Conservation (phyloP, 2,329 filamentous ascomycete genomes). For the Ustulina deusta region DNA sequence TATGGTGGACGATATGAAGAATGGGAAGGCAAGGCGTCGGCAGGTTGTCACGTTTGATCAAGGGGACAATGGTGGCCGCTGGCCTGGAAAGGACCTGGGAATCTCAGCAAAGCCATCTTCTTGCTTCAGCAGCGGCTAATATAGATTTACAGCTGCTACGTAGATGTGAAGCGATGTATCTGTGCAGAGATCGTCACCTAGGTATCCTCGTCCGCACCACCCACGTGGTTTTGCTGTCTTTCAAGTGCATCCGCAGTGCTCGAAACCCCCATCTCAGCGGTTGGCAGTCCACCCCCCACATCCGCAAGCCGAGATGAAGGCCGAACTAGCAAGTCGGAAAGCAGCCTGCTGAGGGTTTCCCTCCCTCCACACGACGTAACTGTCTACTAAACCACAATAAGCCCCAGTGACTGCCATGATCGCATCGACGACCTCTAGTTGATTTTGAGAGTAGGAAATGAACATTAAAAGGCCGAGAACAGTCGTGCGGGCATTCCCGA, state of each 20-base stretch:
- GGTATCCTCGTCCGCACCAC: not conserved
- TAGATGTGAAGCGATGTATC: not conserved
- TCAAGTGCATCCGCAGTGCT: not conserved
- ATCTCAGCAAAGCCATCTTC: not conserved
- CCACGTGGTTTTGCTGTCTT: too few relatives aligned
- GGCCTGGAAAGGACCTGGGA: not conserved
- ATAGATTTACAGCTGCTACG: not conserved
- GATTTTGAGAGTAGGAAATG: slow-evolving; percentile 41
- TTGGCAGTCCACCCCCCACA: not conserved
- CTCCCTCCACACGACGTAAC: slow-evolving; percentile 46
- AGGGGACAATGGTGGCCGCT: not conserved
- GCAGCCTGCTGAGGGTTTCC: slow-evolving; percentile 38
- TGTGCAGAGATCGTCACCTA: not conserved
- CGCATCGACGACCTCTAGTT: slow-evolving; percentile 42
- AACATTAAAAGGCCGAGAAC: slow-evolving; percentile 42
- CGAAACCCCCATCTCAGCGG: not conserved
- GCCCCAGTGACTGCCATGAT: slow-evolving; percentile 44
- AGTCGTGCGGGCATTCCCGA: slow-evolving; percentile 44
- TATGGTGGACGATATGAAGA: slow-evolving; percentile 34
- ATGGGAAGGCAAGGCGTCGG: slow-evolving; percentile 30
- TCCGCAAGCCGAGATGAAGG: slow-evolving; percentile 27
- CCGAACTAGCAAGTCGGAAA: slow-evolving; percentile 41
- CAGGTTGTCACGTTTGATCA: slow-evolving; percentile 34
- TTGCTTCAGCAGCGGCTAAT: not conserved
- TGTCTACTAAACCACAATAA: slow-evolving; percentile 47